Evolutionary conservation across 2,329 filamentous ascomycete species (phyloP).

Genomic region (Cladosporium colombiae): DNA sequence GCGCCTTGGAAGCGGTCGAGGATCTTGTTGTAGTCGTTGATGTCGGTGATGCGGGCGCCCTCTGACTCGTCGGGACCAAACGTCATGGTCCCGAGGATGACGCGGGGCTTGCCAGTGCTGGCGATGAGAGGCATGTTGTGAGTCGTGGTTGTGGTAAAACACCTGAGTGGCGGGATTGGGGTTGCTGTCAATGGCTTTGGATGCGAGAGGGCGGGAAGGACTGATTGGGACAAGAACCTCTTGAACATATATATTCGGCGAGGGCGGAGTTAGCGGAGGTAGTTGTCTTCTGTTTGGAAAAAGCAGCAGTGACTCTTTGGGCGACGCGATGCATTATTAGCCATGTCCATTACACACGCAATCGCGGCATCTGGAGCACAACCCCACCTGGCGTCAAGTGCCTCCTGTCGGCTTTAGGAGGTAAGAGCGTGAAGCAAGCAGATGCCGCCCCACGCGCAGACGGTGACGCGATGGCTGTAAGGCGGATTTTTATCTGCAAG

Average conservation of each 20-base stretch:
- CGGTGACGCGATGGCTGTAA: conserved; percentile 13
- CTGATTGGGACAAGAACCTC: neutral
- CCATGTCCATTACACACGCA: neutral
- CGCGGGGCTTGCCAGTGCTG: conserved; percentile 55
- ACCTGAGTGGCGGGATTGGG: conserved; percentile 5
- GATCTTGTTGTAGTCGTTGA: conserved; percentile 69
- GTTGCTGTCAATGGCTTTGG: conserved; percentile 2
- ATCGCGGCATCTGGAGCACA: neutral
- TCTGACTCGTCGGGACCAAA: conserved; percentile 54
- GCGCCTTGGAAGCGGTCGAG: conserved; percentile 75
- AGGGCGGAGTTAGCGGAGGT: conserved; percentile 4
- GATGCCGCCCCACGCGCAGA: conserved; percentile 13
- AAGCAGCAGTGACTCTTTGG: neutral
- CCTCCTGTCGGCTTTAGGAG: conserved; percentile 8
- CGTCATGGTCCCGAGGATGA: conserved; percentile 74
- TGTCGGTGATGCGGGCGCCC: conserved; percentile 71
- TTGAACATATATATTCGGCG: conserved; percentile 2
- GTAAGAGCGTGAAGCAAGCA: neutral
- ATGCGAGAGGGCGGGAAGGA: neutral
- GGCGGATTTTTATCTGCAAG: conserved; percentile 5
- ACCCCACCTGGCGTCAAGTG: neutral
- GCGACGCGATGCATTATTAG: neutral
- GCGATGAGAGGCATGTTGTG: conserved; percentile 44
- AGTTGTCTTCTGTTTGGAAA: neutral
- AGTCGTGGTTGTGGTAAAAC: conserved; percentile 21